Evolutionary conservation across 2,329 filamentous ascomycete species (phyloP).

Genomic region (Fusarium transvaalense): DNA sequence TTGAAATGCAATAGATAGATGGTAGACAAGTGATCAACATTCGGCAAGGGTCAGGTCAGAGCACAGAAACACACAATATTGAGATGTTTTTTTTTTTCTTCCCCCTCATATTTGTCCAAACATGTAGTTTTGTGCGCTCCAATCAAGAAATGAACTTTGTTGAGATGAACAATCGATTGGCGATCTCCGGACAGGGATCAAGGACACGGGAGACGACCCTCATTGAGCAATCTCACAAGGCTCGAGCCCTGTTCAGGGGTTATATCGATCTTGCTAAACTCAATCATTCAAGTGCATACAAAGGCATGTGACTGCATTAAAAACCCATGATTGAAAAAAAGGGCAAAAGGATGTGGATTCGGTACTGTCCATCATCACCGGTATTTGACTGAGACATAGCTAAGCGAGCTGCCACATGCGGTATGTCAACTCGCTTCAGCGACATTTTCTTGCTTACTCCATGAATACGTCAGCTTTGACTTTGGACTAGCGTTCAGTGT

Average conservation of each 20-base stretch:
- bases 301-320: not conserved
- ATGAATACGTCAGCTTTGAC: conserved; percentile 6
- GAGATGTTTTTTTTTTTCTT: not conserved
- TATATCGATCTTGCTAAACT: not conserved
- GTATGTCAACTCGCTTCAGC: not conserved
- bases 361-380: not conserved
- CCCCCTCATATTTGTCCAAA: not conserved
- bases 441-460: not conserved
- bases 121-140: not conserved
- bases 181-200: not conserved
- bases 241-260: not conserved
- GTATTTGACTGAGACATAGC: conserved; percentile 1
- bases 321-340: not conserved
- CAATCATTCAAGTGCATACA: not conserved
- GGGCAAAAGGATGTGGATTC: not conserved
- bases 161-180: not conserved
- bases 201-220: not conserved
- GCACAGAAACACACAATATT: not conserved
- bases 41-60: not conserved
- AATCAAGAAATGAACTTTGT: not conserved
- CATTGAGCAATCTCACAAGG: not conserved
- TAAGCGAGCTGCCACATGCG: not conserved
- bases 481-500: not conserved
- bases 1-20: not conserved
- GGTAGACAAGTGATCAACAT: not conserved